These are phyloP conservation scores for Ceratopteris richardii DNA, from an alignment of 75 land plant species.

Conservation along the genomic window DNA sequence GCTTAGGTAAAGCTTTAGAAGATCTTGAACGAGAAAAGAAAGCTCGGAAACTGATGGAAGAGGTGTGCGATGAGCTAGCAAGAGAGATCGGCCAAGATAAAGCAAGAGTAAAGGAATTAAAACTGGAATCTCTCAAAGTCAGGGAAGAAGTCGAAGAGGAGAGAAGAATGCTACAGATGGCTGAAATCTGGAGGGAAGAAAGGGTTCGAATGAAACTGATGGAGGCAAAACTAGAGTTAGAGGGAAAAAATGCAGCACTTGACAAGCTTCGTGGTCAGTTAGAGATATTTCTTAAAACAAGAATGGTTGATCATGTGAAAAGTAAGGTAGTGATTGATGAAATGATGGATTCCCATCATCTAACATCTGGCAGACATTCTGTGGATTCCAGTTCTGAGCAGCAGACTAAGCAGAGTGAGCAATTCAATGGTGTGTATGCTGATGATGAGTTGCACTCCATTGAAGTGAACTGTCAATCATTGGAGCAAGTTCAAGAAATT, in stretches of 20 bases:
- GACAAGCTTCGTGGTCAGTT: slow-evolving; percentile 49
- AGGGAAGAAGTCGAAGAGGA: slow-evolving; percentile 53
- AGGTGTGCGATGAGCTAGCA: slow-evolving; percentile 2
- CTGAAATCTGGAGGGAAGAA: neutral
- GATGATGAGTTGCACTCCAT: no score
- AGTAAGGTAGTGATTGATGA: no score
- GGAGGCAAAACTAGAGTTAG: slow-evolving; percentile 2
- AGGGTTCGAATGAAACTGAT: neutral
- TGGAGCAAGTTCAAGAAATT: no score
- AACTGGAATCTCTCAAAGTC: slow-evolving; percentile 23
- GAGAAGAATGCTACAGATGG: neutral
- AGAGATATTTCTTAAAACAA: slow-evolving; percentile 26
- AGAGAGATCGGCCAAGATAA: neutral
- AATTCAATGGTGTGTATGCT: no score
- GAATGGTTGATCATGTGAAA: no score
- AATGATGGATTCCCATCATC: no score
- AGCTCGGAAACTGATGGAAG: neutral
- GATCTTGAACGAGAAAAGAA: slow-evolving; percentile 49
- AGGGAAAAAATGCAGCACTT: slow-evolving; percentile 35
- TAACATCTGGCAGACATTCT: no score
- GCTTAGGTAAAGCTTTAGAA: slow-evolving; percentile 42
- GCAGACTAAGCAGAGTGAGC: no score
- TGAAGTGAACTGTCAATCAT: no score
- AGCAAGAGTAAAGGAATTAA: neutral
- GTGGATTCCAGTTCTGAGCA: no score